A percentile compares a stretch with the other conserved stretches of the same genome.
phyloP scores from a whole-genome alignment of 179 eudicot species.

The Amaranthus tricolor region DNA sequence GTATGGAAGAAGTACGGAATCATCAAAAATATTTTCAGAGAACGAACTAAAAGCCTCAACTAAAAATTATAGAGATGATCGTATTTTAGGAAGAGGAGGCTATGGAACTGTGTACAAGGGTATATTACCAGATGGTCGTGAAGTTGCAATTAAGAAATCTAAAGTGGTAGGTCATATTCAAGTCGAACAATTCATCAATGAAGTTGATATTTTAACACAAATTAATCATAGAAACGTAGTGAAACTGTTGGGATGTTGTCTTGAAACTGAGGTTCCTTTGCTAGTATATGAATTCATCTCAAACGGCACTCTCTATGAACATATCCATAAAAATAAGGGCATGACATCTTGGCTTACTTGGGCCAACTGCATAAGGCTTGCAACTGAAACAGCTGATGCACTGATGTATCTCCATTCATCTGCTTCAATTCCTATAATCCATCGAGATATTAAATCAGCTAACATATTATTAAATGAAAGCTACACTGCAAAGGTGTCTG shows the following conservation, averaged over 20 bases:
- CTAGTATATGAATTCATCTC: slow-evolving; percentile 6
- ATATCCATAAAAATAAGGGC: not conserved
- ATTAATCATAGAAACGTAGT: slow-evolving; percentile 12
- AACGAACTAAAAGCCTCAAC: slow-evolving; percentile 9
- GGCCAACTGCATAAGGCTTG: slow-evolving; percentile 3
- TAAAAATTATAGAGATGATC: not conserved
- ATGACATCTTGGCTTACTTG: slow-evolving; percentile 6
- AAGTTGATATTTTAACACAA: slow-evolving; percentile 1
- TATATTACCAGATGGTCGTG: not conserved
- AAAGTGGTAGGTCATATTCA: not conserved
- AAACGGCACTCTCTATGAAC: not conserved
- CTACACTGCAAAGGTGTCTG: not conserved
- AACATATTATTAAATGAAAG: slow-evolving; percentile 3
- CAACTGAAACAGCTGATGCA: not conserved
- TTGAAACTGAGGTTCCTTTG: slow-evolving; percentile 9
- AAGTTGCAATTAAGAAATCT: slow-evolving; percentile 1
- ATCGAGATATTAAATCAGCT: slow-evolving; percentile 7
- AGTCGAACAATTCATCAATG: slow-evolving; percentile 13
- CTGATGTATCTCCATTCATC: slow-evolving; percentile 11
- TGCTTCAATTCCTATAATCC: slow-evolving; percentile 6
- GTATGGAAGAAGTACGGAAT: not conserved
- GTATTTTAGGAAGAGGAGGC: slow-evolving; percentile 5
- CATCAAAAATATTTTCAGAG: not conserved
- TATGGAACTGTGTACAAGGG: slow-evolving; percentile 13
- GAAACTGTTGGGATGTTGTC: slow-evolving; percentile 16